Evolutionary conservation across 2,329 filamentous ascomycete genomes (phyloP).

Genomic region (Epichloe uncinata): DNA sequence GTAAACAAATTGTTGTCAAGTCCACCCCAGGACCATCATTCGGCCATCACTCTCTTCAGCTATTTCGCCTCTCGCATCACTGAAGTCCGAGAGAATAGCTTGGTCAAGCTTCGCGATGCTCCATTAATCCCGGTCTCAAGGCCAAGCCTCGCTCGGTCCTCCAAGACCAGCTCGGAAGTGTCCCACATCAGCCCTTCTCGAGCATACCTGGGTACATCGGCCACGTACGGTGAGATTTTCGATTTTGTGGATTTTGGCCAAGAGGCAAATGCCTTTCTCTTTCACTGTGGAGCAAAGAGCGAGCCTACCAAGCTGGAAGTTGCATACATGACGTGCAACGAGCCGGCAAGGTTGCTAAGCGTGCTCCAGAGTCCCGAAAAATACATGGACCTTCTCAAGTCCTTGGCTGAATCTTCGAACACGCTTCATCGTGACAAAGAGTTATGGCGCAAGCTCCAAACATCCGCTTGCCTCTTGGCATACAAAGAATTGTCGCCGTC

Average conservation of each 20-base stretch:
- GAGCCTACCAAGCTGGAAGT: constrained; percentile 84
- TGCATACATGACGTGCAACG: constrained; percentile 66
- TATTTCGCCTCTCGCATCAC: constrained; percentile 70
- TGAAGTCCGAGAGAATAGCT: constrained; percentile 53
- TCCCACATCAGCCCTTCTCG: constrained; percentile 48
- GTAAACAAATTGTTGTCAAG: constrained; percentile 57
- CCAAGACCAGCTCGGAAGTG: constrained; percentile 21
- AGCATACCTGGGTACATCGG: constrained; percentile 65
- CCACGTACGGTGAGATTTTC: constrained; percentile 74
- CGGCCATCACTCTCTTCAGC: constrained; percentile 61
- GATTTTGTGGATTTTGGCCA: constrained; percentile 91
- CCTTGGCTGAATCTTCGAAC: constrained; percentile 59
- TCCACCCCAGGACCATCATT: constrained; percentile 53
- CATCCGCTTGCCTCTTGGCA: constrained; percentile 65
- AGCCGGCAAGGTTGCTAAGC: constrained; percentile 70
- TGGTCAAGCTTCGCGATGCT: constrained; percentile 48
- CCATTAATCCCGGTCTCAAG: constrained; percentile 57
- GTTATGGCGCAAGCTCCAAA: constrained; percentile 63
- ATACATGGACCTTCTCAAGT: constrained; percentile 72
- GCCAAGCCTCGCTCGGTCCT: constrained; percentile 14
- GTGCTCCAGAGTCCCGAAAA: constrained; percentile 72
- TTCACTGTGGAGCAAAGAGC: constrained; percentile 78
- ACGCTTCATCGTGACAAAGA: constrained; percentile 65
- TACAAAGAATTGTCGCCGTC: constrained; percentile 55
- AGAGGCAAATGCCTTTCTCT: constrained; percentile 77